Evolutionary conservation across 352 stramenopile species (phyloP), one percentile per base, ranked within the genome.

Genomic region (Elongisporangium prolatum): DNA sequence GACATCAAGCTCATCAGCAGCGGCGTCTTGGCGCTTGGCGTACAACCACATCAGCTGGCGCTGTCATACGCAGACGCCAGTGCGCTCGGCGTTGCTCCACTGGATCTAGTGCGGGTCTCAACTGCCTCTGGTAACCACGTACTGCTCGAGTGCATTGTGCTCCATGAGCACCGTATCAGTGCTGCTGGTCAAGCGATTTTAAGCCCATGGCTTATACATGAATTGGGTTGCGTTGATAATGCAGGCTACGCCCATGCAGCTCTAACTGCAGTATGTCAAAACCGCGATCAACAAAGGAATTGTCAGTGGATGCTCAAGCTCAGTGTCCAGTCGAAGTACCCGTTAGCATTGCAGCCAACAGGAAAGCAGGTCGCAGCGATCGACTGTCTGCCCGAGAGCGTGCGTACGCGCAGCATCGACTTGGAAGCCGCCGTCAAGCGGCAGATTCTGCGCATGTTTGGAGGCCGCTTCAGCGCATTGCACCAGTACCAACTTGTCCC

Each of bases 21-120:
- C 34, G 34, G 34, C 4, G 34, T 44, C 34, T 13, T 4, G 34
- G 34, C 34, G 34, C 34, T 44, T 16, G 34, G 34, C 34, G 34
- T 89, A 57, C 76, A 78, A 48, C 67, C 79, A 21, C 72, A 89
- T 52, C 79, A 89, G 51, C 18, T 84, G 17, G 58, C 86, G 1
- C 14, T 89, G 20, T 54, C 75, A 0, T 38, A 38, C 9, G 18
- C 54, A 7, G 74, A 84, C n/a, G 78, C 75, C 21, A 21, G 16
- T n/a, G 37, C 60, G 0, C 54, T 65, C 16, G 49, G 40, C 13
- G 24, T 77, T 10, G 53, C 62, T 1, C 59, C 70, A n/a, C 55
- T 76, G 49, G 54, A 63, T 21, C 52, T 71, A 1, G 51, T 70
- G 11, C 44, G 50, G 48, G 25, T 71, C 11, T 17, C 37, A 16